Evolutionary conservation across 129 eudicot genomes (phyloP).

Genomic region (Centrapalus pauciflorus): DNA sequence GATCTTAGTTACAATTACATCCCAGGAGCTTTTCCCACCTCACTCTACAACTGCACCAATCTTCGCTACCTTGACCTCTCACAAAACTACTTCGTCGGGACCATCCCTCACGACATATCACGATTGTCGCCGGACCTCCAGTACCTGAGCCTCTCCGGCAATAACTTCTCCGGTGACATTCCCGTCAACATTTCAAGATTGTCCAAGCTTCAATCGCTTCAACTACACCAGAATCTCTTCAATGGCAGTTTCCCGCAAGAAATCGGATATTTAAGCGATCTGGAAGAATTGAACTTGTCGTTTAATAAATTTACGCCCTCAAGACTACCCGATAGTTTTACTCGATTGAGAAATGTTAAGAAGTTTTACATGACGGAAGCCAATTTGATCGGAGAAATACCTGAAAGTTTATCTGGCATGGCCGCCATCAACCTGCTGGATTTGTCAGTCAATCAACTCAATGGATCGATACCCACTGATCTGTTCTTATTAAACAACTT

Average conservation of each 20-base stretch:
- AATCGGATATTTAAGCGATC: conserved; percentile 35
- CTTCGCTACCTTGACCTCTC: conserved; percentile 33
- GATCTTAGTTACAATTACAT: conserved; percentile 29
- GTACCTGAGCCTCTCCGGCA: conserved; percentile 20
- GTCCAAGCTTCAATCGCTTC: conserved; percentile 23
- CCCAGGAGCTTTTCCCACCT: conserved; percentile 37
- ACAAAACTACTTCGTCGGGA: conserved; percentile 33
- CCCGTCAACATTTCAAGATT: conserved; percentile 33
- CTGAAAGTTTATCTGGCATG: conserved; percentile 29
- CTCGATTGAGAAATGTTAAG: too few relatives aligned
- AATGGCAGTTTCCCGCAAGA: conserved; percentile 41
- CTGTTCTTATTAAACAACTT: too few relatives aligned
- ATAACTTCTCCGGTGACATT: conserved; percentile 56
- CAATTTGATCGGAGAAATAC: conserved; percentile 48
- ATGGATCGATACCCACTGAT: conserved; percentile 42
- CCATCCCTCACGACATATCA: conserved; percentile 33
- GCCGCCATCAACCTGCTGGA: too few relatives aligned
- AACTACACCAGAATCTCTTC: not conserved
- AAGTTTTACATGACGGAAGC: too few relatives aligned
- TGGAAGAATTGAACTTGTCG: conserved; percentile 36
- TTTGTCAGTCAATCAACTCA: conserved; percentile 27
- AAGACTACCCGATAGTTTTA: too few relatives aligned
- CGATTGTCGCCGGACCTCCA: conserved; percentile 23
- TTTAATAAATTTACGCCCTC: too few relatives aligned
- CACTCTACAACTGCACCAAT: conserved; percentile 47